Evolutionary conservation across 208 protist species (phyloP).

Genomic region (Wallacemonas sp.): DNA sequence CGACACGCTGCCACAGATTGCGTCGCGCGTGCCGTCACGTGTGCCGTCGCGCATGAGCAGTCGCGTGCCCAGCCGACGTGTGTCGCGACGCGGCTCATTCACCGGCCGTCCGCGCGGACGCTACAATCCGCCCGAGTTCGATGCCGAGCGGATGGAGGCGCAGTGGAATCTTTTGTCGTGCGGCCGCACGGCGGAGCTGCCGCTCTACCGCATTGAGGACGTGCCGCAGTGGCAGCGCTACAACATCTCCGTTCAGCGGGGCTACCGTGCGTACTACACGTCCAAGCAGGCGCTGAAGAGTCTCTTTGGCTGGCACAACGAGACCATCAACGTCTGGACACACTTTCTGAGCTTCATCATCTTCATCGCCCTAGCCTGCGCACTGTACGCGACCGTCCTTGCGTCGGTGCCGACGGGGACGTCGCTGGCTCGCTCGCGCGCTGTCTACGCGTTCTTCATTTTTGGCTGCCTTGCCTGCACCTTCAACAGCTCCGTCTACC

Average conservation of each 20-base stretch:
- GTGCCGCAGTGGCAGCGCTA: slow-evolving; percentile 47
- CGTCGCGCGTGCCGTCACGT: not conserved
- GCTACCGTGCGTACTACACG: slow-evolving; percentile 77
- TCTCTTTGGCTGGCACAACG: slow-evolving; percentile 81
- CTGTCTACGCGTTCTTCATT: slow-evolving; percentile 36
- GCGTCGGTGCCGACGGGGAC: slow-evolving; percentile 24
- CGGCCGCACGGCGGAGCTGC: slow-evolving; percentile 25
- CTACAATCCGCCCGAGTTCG: slow-evolving; percentile 17
- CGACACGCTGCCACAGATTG: not conserved
- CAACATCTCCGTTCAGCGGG: slow-evolving; percentile 53
- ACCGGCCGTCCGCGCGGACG: not conserved
- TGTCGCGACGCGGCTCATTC: slow-evolving; percentile 1
- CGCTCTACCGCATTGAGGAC: slow-evolving; percentile 47
- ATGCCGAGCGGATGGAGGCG: slow-evolving; percentile 7
- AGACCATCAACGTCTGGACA: slow-evolving; percentile 86
- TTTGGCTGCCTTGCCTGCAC: slow-evolving; percentile 45
- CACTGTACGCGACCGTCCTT: slow-evolving; percentile 42
- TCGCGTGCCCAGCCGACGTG: not conserved
- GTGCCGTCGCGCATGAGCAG: not conserved
- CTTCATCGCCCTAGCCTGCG: slow-evolving; percentile 49
- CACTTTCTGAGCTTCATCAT: slow-evolving; percentile 73
- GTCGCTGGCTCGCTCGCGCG: slow-evolving; percentile 23
- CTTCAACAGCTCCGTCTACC: slow-evolving; percentile 44
- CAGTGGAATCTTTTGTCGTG: slow-evolving; percentile 24
- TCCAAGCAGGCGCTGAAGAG: slow-evolving; percentile 57